Conservation (phyloP, 345 rosid genomes). For the Hibiscus tridactylites region DNA sequence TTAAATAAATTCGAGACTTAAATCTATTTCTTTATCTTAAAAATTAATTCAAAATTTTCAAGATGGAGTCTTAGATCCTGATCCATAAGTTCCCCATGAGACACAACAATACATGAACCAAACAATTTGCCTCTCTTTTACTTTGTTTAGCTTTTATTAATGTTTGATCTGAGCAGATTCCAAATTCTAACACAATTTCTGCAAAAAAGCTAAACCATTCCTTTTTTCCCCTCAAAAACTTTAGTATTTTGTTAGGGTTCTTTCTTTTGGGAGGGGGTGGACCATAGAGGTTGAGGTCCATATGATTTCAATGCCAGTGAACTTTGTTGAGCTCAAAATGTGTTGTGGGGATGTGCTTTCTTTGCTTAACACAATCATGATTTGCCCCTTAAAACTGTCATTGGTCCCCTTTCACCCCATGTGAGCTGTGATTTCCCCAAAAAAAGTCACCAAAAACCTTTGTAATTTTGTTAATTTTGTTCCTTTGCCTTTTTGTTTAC, state of each 20-base stretch:
- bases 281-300: conserved; percentile 6
- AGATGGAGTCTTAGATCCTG: not conserved
- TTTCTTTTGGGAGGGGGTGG: not conserved
- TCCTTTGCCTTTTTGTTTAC: not conserved
- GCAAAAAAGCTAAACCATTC: conserved; percentile 7
- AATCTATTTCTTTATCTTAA: not conserved
- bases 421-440: conserved; percentile 4
- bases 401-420: conserved; percentile 14
- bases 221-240: conserved; percentile 21
- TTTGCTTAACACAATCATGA: conserved; percentile 17
- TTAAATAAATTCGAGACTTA: not conserved
- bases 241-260: not conserved
- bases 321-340: not conserved
- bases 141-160: not conserved
- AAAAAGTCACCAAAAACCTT: not conserved
- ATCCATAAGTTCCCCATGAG: not conserved
- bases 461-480: not conserved
- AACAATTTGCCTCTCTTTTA: not conserved
- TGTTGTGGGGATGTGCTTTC: not conserved
- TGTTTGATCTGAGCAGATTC: not conserved
- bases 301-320: conserved; percentile 7
- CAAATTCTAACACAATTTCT: not conserved
- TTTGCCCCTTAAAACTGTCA: conserved; percentile 12
- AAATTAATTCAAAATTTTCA: too few species aligned
- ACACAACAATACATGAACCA: not conserved